Evolutionary conservation across 495 filamentous ascomycete genomes (phyloP).

Genomic region (Daldinia concentrica): DNA sequence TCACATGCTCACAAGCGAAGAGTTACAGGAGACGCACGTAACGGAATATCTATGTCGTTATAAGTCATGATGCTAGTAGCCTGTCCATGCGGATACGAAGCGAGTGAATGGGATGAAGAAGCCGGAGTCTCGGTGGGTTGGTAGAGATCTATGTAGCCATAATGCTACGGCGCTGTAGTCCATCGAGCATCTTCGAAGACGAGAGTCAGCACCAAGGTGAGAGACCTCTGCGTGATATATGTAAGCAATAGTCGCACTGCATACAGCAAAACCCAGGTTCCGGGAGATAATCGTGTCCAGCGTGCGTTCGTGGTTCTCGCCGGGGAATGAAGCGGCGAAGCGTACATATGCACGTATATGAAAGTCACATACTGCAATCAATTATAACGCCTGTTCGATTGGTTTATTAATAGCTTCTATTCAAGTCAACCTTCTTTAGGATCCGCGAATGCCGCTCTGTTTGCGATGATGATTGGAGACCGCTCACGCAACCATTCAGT

Average conservation of each 20-base stretch:
- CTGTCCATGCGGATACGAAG: not conserved
- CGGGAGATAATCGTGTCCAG: not conserved
- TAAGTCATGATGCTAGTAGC: constrained; percentile 7
- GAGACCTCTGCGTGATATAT: not conserved
- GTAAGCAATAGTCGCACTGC: constrained; percentile 8
- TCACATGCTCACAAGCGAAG: not conserved
- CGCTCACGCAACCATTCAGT: not conserved
- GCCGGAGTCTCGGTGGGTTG: not conserved
- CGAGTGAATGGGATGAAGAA: not conserved
- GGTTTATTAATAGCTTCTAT: constrained; percentile 7
- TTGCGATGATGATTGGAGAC: not conserved
- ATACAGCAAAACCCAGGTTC: not conserved
- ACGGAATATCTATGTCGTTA: constrained; percentile 11
- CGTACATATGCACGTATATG: not conserved
- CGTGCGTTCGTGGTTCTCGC: not conserved
- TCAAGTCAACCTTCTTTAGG: not conserved
- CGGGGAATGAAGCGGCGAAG: constrained; percentile 2
- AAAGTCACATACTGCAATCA: not conserved
- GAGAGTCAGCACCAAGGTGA: not conserved
- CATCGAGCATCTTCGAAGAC: not conserved
- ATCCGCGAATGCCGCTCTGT: not conserved
- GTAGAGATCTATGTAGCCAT: not conserved
- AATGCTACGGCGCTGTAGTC: not conserved
- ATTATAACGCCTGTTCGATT: not conserved
- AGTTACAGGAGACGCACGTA: constrained; percentile 7